phyloP scores from a whole-genome alignment of 2,329 filamentous ascomycete genomes.

The Diaporthe sp. region DNA sequence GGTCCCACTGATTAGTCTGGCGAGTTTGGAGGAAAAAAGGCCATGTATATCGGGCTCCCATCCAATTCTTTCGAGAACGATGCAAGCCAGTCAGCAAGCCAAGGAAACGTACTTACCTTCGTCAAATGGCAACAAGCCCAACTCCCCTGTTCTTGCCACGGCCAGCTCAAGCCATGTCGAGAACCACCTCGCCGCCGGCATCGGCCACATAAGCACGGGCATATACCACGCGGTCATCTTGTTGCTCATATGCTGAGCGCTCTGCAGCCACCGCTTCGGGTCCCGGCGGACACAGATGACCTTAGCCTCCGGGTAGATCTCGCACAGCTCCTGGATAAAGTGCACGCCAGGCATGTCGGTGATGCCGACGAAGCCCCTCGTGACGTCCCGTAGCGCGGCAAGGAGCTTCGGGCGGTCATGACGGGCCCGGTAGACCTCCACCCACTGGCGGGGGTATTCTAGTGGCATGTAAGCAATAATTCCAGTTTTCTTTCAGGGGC shows the following conservation, averaged over 20 bases:
- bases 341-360: conserved; percentile 23
- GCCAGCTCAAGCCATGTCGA: conserved; percentile 1
- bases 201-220: conserved; percentile 19
- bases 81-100: neutral
- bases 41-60: neutral
- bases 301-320: conserved; percentile 25
- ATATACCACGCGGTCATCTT: conserved; percentile 28
- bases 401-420: conserved; percentile 24
- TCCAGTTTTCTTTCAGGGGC: neutral
- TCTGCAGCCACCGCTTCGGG: neutral
- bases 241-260: conserved; percentile 22
- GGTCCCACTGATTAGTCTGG: neutral
- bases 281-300: conserved; percentile 9
- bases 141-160: neutral
- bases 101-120: neutral
- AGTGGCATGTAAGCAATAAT: neutral
- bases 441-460: conserved; percentile 22
- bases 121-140: conserved; percentile 9
- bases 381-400: neutral
- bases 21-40: neutral
- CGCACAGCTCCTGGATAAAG: conserved; percentile 18
- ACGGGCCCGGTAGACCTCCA: neutral
- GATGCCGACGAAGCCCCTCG: conserved; percentile 15
- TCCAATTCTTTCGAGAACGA: neutral
- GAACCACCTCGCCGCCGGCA: conserved; percentile 6